These are phyloP conservation scores for Microglena sp. DNA, from an alignment of 139 green algal genomes.

Conservation along the genomic window DNA sequence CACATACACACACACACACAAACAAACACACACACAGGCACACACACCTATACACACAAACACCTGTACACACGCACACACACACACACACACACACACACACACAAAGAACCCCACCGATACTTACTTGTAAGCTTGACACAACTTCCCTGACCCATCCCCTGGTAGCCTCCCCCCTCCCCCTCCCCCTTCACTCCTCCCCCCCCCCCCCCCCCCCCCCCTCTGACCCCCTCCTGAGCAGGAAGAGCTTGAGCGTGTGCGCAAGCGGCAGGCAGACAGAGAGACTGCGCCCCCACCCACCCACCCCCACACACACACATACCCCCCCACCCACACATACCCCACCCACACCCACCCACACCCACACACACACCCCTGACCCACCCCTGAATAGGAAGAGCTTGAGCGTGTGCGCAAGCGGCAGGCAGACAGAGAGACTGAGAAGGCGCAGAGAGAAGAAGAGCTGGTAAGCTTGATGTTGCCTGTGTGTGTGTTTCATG, in stretches of 20 bases:
- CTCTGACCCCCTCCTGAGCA: background rate
- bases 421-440: conserved; percentile 67
- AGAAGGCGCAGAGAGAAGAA: conserved; percentile 70
- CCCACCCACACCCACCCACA: background rate
- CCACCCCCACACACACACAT: background rate
- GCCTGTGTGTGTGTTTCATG: background rate
- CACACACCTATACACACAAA: background rate
- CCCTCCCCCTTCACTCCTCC: no score
- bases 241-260: conserved; percentile 87
- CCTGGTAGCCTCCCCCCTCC: background rate
- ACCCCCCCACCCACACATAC: background rate
- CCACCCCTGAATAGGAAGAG: conserved; percentile 56
- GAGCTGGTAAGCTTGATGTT: conserved; percentile 62
- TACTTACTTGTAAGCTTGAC: background rate
- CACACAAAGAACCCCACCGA: background rate
- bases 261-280: conserved; percentile 71
- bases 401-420: conserved; percentile 88
- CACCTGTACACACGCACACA: conserved; percentile 1
- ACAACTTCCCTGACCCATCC: no score
- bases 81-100: conserved; percentile 1
- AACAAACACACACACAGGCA: background rate
- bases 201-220: no score
- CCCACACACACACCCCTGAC: background rate
- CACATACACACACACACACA: background rate
- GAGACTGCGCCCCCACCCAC: conserved; percentile 33